Evolutionary conservation across 495 filamentous ascomycete species (phyloP), one percentile per base, ranked within the genome.

Genomic region (Penicillium longicatenatum): DNA sequence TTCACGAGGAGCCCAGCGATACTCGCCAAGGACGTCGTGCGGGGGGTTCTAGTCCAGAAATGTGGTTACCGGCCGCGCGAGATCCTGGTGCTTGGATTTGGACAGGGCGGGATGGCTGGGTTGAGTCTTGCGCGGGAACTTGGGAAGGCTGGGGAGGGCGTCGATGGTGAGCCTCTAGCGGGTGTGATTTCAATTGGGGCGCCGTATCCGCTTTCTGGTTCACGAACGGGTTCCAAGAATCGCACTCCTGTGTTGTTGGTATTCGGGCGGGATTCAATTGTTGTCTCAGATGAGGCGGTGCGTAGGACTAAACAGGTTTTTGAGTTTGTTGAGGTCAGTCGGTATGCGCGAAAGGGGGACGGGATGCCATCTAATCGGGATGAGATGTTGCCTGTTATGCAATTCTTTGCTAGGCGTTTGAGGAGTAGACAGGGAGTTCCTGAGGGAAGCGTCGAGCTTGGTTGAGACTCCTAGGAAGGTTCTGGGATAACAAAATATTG

Each of bases 331-430:
- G 84, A 90, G 71, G 76, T 92, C 58, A 84, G 85, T 52, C 82
- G 84, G 65, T 98, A 94, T 89, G 77, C 73, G 57, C 84, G 86
- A 69, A 65, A 64, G 12, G 90, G 88, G 10, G 94, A 97, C 77
- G 82, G 82, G 9, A 97, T 97, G 94, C 90, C 92, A 21, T 72
- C 75, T 57, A 91, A 78, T 69, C 76, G 87, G 51, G 92, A 96
- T 20, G 93, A 98, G 80, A 91, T 94, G 85, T 58, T 90, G 59
- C 93, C 94, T 3, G 83, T 97, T 47, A 97, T 98, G 93, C 81
- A 85, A 66, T 98, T 97, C 73, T 89, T 97, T 68, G 90, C 88
- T 0, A 80, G 89, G 53, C 80, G 89, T 62, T 70, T 98, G 68
- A 76, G 77, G 70, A 92, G 83, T 75, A 78, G 79, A 49, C 71